Evolutionary conservation across 805 yeast genomes (phyloP).

Genomic region (Ogataea trehaloabstinens): DNA sequence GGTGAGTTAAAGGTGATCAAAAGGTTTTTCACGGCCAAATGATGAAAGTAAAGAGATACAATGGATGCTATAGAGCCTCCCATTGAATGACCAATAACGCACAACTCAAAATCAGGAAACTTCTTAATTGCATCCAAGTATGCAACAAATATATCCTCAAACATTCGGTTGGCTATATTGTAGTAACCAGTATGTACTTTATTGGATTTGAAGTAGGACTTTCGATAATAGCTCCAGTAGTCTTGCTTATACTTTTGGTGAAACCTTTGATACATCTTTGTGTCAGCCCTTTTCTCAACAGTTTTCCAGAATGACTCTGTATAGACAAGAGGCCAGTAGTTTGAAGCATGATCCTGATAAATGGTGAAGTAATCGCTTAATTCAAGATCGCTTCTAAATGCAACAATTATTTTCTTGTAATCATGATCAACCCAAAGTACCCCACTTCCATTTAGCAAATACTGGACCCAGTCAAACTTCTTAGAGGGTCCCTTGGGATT

Average conservation of each 20-base stretch:
- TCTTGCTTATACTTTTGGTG: constrained; percentile 8
- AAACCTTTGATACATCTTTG: constrained; percentile 2
- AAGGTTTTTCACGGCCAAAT: constrained; percentile 12
- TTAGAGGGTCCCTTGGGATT: constrained; percentile 14
- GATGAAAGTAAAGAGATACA: constrained; percentile 17
- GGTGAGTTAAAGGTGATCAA: constrained; percentile 21
- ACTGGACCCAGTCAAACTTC: constrained; percentile 16
- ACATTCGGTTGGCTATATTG: constrained; percentile 18
- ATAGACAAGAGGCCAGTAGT: constrained; percentile 20
- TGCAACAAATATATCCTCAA: constrained; percentile 18
- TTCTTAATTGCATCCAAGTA: constrained; percentile 9
- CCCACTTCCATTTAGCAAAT: constrained; percentile 18
- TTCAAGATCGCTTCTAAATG: constrained; percentile 19
- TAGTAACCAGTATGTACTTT: constrained; percentile 21
- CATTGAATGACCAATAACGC: constrained; percentile 21
- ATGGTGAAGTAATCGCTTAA: constrained; percentile 19
- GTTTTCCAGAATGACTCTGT: constrained; percentile 15
- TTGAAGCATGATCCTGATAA: constrained; percentile 16
- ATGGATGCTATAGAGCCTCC: constrained; percentile 23
- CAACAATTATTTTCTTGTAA: constrained; percentile 14
- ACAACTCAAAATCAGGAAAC: constrained; percentile 15
- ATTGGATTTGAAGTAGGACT: constrained; percentile 12
- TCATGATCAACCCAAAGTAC: constrained; percentile 19
- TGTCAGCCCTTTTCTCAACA: constrained; percentile 7
- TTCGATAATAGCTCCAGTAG: constrained; percentile 21